Base-by-base conservation (phyloP, 192 early-diverging fungal species). In the Umbelopsis sp. region DNA sequence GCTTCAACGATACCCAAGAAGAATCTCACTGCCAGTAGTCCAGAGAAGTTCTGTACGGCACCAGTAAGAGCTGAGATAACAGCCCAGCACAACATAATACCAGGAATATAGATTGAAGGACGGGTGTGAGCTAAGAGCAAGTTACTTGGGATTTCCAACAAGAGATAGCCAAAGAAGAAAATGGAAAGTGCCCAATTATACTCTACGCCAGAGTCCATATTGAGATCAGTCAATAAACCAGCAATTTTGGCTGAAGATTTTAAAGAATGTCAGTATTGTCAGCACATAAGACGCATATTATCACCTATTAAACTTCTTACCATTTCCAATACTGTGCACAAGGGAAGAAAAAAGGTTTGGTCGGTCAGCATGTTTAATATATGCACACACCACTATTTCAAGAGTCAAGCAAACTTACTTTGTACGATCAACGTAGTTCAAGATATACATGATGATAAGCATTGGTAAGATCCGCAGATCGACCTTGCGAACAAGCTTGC, bases 61-160 rank as follows among this genome's bases (percentile, higher is more conserved):
- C 74, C 78, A 53, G 80, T 69, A 21, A 52, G 77, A 13, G 67
- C 64, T 15, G 80, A 79, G 45, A 73, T 77, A 47, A 85, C 55
- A 16, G 80, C 84, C 84, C 84, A 85, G 12, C 65, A 68, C 44
- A 83, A 30, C 77, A 86, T 84, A 53, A 84, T 84, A 10, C 49
- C 37, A 23, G 68, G 68, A 13, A 69, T 49, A n/a, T 49, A 69
- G 30, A 69, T 13, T 2, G 68, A 69, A 5, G 68, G 68, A 3
- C 68, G 48, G 30, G 68, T 52, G n/a, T 50, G 16, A 44, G 68
- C 68, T 49, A 69, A 21, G 7, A 84, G 11, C 30, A 84, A 41
- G 75, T 86, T 85, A 30, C 72, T 74, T 3, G 84, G 84, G 47
- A 85, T 73, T 74, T 85, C 84, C 53, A 79, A 82, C 21, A 85